Conservation (phyloP, 1,284 basidiomycete genomes). For the Boletellus deceptivus region DNA sequence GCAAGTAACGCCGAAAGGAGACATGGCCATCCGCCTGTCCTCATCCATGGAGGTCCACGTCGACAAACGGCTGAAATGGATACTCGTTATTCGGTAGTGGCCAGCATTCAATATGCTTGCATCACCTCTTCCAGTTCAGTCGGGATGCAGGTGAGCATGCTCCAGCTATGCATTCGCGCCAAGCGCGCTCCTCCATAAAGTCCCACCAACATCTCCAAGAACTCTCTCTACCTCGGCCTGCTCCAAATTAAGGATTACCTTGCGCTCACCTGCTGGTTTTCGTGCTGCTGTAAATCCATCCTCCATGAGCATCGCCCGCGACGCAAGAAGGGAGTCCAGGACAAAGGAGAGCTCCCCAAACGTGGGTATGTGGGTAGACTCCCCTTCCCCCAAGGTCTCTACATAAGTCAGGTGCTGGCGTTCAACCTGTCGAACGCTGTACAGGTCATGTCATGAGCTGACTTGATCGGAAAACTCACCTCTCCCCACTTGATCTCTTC, state of each 20-base stretch:
- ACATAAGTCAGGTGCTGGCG: conserved; percentile 67
- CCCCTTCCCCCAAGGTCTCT: conserved; percentile 51
- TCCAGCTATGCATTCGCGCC: conserved; percentile 23
- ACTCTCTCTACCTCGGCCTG: conserved; percentile 71
- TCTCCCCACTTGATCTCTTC: conserved; percentile 85
- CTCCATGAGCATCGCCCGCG: conserved; percentile 71
- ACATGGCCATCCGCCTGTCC: background rate
- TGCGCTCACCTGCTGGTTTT: conserved; percentile 57
- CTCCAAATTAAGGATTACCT: conserved; percentile 68
- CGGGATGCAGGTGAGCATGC: background rate
- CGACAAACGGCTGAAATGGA: background rate
- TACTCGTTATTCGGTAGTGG: background rate
- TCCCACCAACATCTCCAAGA: conserved; percentile 67
- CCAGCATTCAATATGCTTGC: background rate
- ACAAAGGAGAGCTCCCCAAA: conserved; percentile 57
- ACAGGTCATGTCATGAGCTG: conserved; percentile 4
- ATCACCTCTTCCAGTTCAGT: background rate
- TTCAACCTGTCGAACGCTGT: conserved; percentile 46
- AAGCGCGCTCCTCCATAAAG: conserved; percentile 61
- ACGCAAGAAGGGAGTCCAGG: conserved; percentile 65
- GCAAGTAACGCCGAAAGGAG: background rate
- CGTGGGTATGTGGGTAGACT: conserved; percentile 53
- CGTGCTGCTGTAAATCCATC: conserved; percentile 51
- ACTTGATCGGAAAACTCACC: conserved; percentile 40
- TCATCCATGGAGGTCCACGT: background rate